phyloP scores from a whole-genome alignment of 805 yeast genomes.

The Kluyveromyces dobzhanskii region DNA sequence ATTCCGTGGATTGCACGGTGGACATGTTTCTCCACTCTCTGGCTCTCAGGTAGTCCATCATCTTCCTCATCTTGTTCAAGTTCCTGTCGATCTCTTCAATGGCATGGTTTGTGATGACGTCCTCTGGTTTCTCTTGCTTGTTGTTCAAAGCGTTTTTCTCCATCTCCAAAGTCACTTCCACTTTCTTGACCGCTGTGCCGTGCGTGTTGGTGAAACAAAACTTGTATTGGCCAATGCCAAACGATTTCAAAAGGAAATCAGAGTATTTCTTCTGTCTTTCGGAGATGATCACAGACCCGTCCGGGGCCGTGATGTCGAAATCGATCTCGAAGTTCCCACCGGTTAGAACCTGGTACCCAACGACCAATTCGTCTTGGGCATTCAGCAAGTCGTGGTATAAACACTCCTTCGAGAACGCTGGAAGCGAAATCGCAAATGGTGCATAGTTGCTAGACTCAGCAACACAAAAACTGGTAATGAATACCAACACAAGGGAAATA shows the following conservation, averaged over 20 bases:
- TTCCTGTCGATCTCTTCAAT: constrained; percentile 51
- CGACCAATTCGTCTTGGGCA: constrained; percentile 34
- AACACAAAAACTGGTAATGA: constrained; percentile 8
- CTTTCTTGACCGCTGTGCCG: constrained; percentile 56
- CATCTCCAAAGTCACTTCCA: constrained; percentile 51
- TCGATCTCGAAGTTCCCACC: constrained; percentile 66
- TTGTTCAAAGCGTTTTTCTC: constrained; percentile 34
- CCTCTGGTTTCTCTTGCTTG: constrained; percentile 40
- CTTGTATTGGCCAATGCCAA: constrained; percentile 52
- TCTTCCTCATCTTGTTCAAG: constrained; percentile 47
- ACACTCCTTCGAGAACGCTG: constrained; percentile 39
- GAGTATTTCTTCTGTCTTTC: constrained; percentile 57
- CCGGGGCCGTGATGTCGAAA: constrained; percentile 50
- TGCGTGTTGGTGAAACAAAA: constrained; percentile 60
- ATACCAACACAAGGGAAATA: not conserved
- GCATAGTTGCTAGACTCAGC: constrained; percentile 23
- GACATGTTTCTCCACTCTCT: constrained; percentile 96
- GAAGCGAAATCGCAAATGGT: constrained; percentile 30
- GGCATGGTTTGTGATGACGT: constrained; percentile 45
- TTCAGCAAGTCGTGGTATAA: constrained; percentile 30
- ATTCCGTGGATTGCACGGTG: constrained; percentile 73
- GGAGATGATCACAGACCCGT: constrained; percentile 37
- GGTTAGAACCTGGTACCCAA: constrained; percentile 45
- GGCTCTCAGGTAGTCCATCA: constrained; percentile 82
- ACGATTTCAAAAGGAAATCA: constrained; percentile 51